These are phyloP conservation scores for Hansenula lynferdii DNA, from an alignment of 1,139 yeast species.

Conservation along the genomic window DNA sequence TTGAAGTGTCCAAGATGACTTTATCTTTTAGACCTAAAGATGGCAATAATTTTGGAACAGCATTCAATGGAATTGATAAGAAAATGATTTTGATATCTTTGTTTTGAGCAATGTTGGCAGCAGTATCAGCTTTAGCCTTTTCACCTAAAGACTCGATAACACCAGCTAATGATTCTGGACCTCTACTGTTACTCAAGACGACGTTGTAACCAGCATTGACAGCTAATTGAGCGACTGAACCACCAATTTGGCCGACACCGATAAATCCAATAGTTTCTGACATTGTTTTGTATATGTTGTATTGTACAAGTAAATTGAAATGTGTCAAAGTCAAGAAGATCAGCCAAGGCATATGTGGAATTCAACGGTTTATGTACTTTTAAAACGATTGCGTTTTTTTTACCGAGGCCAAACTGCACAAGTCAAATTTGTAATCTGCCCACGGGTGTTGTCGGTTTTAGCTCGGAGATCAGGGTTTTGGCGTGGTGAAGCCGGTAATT, in stretches of 20 bases:
- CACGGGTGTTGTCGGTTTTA: too few species aligned
- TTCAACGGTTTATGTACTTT: too few species aligned
- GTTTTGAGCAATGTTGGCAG: not conserved
- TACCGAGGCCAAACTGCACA: too few species aligned
- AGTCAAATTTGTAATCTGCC: too few species aligned
- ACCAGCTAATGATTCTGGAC: not conserved
- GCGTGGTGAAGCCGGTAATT: too few species aligned
- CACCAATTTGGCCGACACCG: conserved; percentile 1
- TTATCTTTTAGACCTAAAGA: not conserved
- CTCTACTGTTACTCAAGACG: not conserved
- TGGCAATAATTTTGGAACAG: not conserved
- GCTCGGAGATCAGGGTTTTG: too few species aligned
- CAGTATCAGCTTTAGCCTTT: not conserved
- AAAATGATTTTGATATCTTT: not conserved
- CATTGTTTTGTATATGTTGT: not conserved
- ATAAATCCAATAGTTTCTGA: conserved; percentile 1
- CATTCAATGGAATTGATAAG: not conserved
- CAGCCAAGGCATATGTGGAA: too few species aligned
- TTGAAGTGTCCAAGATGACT: conserved; percentile 1
- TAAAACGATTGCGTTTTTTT: too few species aligned
- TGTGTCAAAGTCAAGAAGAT: too few species aligned
- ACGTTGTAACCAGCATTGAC: not conserved
- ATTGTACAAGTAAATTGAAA: not conserved
- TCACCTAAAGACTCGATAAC: not conserved
- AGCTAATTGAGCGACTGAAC: not conserved